These are phyloP conservation scores for Phytophthora colocasiae DNA, from an alignment of 352 stramenopile genomes.

Conservation along the genomic window DNA sequence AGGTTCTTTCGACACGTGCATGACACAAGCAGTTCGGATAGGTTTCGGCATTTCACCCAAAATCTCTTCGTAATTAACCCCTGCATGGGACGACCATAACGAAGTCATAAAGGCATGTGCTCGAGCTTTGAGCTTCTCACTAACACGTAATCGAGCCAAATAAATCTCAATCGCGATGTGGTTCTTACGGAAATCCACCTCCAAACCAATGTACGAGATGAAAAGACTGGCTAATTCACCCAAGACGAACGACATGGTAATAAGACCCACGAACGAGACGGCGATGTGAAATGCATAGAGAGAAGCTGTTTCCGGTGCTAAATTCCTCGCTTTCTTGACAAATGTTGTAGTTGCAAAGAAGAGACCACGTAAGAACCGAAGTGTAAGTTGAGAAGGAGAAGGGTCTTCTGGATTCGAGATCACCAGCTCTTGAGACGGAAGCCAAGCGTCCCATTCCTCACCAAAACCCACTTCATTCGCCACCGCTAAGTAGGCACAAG, in stretches of 20 bases:
- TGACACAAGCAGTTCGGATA: slow-evolving; percentile 61
- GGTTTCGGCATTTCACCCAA: slow-evolving; percentile 51
- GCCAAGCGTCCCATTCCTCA: slow-evolving; percentile 59
- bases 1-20: slow-evolving; percentile 41
- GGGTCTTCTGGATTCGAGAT: no score
- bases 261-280: no score
- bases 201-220: slow-evolving; percentile 61
- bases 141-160: slow-evolving; percentile 44
- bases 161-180: slow-evolving; percentile 61
- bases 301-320: no score
- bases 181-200: slow-evolving; percentile 69
- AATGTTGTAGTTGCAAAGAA: no score
- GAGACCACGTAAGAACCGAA: no score
- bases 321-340: no score
- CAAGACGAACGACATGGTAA: slow-evolving; percentile 64
- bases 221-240: slow-evolving; percentile 61
- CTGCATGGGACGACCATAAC: slow-evolving; percentile 62
- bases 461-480: slow-evolving; percentile 49
- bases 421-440: slow-evolving; percentile 44
- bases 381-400: no score
- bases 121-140: slow-evolving; percentile 36
- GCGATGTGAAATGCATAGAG: no score
- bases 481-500: slow-evolving; percentile 59
- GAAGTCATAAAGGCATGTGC: slow-evolving; percentile 54
- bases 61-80: slow-evolving; percentile 63